Conservation (phyloP, 2,329 filamentous ascomycete species). For the Neophaeococcomyces mojaviensis region DNA sequence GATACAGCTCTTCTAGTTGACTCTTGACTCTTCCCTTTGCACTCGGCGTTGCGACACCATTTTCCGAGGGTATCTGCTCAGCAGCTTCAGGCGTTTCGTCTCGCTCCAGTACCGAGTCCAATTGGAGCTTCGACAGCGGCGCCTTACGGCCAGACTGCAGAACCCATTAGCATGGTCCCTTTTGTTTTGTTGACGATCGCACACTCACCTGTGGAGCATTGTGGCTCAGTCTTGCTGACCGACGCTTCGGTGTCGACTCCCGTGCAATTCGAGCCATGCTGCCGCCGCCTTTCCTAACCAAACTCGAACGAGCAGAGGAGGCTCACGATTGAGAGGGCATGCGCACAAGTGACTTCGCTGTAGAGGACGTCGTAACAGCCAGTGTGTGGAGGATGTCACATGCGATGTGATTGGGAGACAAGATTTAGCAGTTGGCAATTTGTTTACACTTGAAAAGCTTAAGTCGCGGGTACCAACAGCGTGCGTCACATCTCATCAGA, state of each 20-base stretch:
- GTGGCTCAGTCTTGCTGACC: conserved; percentile 2
- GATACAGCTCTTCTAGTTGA: conserved; percentile 29
- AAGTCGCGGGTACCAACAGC: no score
- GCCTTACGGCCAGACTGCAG: conserved; percentile 17
- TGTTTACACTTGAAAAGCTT: no score
- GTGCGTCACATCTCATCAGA: no score
- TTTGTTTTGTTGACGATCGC: not conserved
- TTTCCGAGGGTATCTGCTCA: conserved; percentile 25
- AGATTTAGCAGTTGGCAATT: no score
- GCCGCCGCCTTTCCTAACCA: not conserved
- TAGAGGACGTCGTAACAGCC: no score
- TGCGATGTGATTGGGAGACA: no score
- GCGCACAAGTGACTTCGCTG: no score
- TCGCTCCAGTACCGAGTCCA: conserved; percentile 41
- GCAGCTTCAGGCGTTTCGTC: conserved; percentile 36
- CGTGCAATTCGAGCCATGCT: conserved; percentile 8
- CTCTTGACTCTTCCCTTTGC: conserved; percentile 27
- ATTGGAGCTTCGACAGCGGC: conserved; percentile 25
- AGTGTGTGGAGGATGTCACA: no score
- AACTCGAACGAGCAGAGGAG: not conserved
- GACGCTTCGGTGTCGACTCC: conserved; percentile 8
- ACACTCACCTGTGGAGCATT: not conserved
- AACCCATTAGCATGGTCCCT: not conserved
- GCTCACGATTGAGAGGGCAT: no score
- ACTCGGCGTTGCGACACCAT: conserved; percentile 26